These are phyloP conservation scores for Passiflora organensis DNA, from an alignment of 345 rosid genomes.

Conservation along the genomic window DNA sequence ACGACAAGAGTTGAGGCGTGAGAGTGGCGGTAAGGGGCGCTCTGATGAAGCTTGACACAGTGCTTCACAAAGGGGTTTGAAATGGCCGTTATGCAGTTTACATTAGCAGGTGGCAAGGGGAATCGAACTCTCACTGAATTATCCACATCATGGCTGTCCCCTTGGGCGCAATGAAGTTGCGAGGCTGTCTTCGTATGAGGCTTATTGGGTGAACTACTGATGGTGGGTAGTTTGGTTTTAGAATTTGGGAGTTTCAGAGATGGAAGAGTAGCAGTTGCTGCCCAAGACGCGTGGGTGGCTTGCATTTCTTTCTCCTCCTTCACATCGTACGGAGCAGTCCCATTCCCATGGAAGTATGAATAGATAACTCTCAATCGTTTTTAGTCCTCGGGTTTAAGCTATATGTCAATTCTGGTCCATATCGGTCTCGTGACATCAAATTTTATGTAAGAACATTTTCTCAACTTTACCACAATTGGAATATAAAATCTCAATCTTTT, in stretches of 20 bases:
- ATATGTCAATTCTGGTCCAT: too few species aligned
- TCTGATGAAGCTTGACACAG: constrained; percentile 76
- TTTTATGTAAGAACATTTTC: too few species aligned
- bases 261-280: constrained; percentile 17
- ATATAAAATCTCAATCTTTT: too few species aligned
- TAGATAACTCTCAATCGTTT: too few species aligned
- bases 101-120: constrained; percentile 37
- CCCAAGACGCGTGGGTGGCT: constrained; percentile 23
- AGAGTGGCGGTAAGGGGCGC: constrained; percentile 77
- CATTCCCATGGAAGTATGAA: too few species aligned
- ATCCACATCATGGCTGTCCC: constrained; percentile 11
- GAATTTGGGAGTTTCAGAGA: constrained; percentile 14
- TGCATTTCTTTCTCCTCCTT: constrained; percentile 19
- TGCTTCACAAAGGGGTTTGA: constrained; percentile 84
- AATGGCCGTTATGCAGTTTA: constrained; percentile 55
- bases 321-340: too few species aligned
- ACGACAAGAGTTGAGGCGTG: constrained; percentile 73
- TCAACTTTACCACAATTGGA: too few species aligned
- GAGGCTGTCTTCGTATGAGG: constrained; percentile 12
- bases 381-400: too few species aligned
- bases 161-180: constrained; percentile 6
- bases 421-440: too few species aligned
- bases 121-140: constrained; percentile 11
- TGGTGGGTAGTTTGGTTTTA: constrained; percentile 14
- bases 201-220: not conserved